A percentile compares a stretch with the other conserved stretches of the same genome.
Conservation (phyloP, 371 early-diverging fungal genomes). For the Apophysomyces elegans region DNA sequence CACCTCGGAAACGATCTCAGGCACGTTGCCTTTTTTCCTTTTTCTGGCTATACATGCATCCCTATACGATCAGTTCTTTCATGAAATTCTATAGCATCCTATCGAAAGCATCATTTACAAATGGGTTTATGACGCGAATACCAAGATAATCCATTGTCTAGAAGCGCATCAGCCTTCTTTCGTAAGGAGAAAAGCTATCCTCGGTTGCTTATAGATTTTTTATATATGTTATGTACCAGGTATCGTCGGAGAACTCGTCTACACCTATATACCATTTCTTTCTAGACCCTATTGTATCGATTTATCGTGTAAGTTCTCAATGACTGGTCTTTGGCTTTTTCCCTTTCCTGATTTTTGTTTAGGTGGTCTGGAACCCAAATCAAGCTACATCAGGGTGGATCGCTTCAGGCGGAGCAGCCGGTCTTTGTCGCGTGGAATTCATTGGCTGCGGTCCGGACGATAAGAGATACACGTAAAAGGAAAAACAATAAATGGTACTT, state of each 20-base stretch:
- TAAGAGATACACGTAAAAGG: background rate
- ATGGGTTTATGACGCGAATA: slow-evolving; percentile 20
- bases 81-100: background rate
- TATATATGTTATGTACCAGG: background rate
- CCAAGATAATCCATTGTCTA: slow-evolving; percentile 13
- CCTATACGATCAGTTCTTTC: background rate
- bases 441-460: slow-evolving; percentile 19
- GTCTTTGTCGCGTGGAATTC: slow-evolving; percentile 29
- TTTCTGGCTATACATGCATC: background rate
- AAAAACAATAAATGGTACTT: background rate
- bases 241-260: slow-evolving; percentile 3
- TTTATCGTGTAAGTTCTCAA: slow-evolving; percentile 10
- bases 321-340: background rate
- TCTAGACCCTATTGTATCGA: slow-evolving; percentile 1
- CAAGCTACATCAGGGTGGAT: slow-evolving; percentile 14
- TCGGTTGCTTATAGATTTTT: background rate
- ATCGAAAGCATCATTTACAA: slow-evolving; percentile 23
- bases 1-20: slow-evolving; percentile 4
- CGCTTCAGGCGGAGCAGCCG: slow-evolving; percentile 25
- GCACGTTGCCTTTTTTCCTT: background rate
- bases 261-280: slow-evolving; percentile 5
- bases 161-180: slow-evolving; percentile 18
- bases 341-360: background rate
- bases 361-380: slow-evolving; percentile 27
- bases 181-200: slow-evolving; percentile 11